Evolutionary conservation across 164 flowering plant species (phyloP).

Genomic region (Vitis cinerea): DNA sequence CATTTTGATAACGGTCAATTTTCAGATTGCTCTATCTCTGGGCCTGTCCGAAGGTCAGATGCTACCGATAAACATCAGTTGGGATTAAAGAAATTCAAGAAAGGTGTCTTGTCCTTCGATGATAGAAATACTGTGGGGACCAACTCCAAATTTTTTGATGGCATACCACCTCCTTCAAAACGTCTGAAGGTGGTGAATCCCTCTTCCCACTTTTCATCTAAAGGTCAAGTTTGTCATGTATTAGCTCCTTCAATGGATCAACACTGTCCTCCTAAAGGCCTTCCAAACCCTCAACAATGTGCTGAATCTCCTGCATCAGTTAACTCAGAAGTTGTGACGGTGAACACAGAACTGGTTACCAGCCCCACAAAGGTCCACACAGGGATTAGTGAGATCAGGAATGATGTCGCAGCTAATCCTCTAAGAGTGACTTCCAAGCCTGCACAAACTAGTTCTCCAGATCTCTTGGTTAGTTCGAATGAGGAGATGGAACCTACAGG

Average conservation of each 20-base stretch:
- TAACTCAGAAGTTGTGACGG: slow-evolving; percentile 11
- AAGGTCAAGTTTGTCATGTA: neutral
- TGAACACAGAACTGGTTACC: neutral
- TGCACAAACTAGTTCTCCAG: too few species aligned
- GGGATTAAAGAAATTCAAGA: neutral
- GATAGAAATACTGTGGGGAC: neutral
- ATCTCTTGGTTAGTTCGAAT: too few species aligned
- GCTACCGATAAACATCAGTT: neutral
- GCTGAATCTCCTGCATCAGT: slow-evolving; percentile 13
- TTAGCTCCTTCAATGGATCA: slow-evolving; percentile 7
- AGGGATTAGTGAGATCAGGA: too few species aligned
- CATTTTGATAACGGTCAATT: slow-evolving; percentile 12
- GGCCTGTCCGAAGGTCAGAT: neutral
- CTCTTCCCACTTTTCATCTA: neutral
- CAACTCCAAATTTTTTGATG: neutral
- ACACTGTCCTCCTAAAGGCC: slow-evolving; percentile 3
- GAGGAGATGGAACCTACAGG: slow-evolving; percentile 1
- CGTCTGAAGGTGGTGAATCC: slow-evolving; percentile 5
- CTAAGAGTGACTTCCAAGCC: too few species aligned
- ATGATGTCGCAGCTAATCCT: too few species aligned
- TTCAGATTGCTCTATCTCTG: slow-evolving; percentile 6
- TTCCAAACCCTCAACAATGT: slow-evolving; percentile 9
- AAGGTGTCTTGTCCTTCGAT: neutral
- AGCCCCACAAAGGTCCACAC: neutral
- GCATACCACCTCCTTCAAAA: slow-evolving; percentile 6